Evolutionary conservation across 2,329 filamentous ascomycete species (phyloP), one percentile per base, ranked within the genome.

Genomic region (Pseudopithomyces maydicus): DNA sequence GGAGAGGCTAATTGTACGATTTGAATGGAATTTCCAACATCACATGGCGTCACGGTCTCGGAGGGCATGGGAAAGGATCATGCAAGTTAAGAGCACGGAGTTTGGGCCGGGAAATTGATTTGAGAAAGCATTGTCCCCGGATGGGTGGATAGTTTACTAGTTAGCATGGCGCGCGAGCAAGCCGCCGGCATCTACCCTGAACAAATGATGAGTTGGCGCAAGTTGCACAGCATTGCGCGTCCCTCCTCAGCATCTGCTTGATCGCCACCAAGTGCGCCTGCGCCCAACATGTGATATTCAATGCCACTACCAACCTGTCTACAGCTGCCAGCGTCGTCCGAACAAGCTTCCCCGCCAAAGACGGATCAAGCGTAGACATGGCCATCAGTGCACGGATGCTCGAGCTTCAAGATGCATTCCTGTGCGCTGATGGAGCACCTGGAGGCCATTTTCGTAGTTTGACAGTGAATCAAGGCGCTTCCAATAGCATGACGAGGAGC

Each of bases 171-270:
- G n/a, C 38, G 41, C 48, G 55, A 32, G 39, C 33, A 22, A 42
- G 22, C 23, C 15, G 41, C 55, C 38, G 41, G 55, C 55, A 57
- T 57, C 38, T 57, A 50, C 55, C 55, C 55, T 54, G 55, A 44
- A 41, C 20, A 36, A 35, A 32, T 50, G 55, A 57, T 57, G 55
- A 54, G 55, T 36, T 57, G 55, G 51, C 51, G 49, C 17, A 26
- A 20, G 54, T 48, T 36, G 36, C 48, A 53, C 47, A 56, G 33
- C 29, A 51, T 44, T 39, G 39, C 39, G 32, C 51, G 33, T 29
- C 26, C 33, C 15, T 4, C n/a, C n/a, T 29, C 19, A 36, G 32
- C 36, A 19, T 8, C 14, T n/a, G 23, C 36, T 38, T 39, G 47
- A 50, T 50, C 4, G 29, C 17, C 8, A n/a, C 22, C 19, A 5